Evolutionary conservation across 2,329 filamentous ascomycete genomes (phyloP).

Genomic region (Clonostachys rhizophaga): DNA sequence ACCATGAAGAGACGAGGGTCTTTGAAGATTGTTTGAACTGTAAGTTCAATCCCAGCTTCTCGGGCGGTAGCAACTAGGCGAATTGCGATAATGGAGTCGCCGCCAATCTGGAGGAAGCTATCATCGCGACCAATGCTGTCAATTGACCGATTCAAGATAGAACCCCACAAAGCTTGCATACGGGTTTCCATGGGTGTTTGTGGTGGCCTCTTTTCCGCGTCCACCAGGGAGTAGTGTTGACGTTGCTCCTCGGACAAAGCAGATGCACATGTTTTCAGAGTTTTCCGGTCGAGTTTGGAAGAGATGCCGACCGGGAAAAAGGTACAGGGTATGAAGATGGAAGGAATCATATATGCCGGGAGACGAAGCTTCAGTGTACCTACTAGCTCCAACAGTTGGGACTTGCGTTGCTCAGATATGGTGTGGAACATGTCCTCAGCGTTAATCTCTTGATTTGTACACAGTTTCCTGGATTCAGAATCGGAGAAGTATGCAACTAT

Average conservation of each 20-base stretch:
- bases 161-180: constrained; percentile 19
- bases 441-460: no score
- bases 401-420: constrained; percentile 1
- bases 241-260: background rate
- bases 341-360: constrained; percentile 8
- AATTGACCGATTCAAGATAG: constrained; percentile 10
- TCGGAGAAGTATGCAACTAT: constrained; percentile 1
- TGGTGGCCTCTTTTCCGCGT: constrained; percentile 18
- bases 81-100: constrained; percentile 9
- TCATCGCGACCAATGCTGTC: constrained; percentile 4
- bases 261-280: background rate
- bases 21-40: constrained; percentile 7
- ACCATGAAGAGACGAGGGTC: constrained; percentile 5
- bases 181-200: constrained; percentile 22
- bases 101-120: constrained; percentile 7
- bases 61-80: constrained; percentile 1
- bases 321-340: constrained; percentile 4
- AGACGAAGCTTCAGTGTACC: constrained; percentile 4
- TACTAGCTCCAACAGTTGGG: constrained; percentile 6
- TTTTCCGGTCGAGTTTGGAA: constrained; percentile 8
- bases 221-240: background rate
- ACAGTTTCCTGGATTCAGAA: no score
- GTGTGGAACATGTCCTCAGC: background rate
- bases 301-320: constrained; percentile 5
- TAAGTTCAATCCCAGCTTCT: constrained; percentile 1